Percentiles rank a stretch among this genome's conserved stretches.
These are phyloP conservation scores for Piper longum DNA, from an alignment of 164 flowering plant species.

Conservation along the genomic window DNA sequence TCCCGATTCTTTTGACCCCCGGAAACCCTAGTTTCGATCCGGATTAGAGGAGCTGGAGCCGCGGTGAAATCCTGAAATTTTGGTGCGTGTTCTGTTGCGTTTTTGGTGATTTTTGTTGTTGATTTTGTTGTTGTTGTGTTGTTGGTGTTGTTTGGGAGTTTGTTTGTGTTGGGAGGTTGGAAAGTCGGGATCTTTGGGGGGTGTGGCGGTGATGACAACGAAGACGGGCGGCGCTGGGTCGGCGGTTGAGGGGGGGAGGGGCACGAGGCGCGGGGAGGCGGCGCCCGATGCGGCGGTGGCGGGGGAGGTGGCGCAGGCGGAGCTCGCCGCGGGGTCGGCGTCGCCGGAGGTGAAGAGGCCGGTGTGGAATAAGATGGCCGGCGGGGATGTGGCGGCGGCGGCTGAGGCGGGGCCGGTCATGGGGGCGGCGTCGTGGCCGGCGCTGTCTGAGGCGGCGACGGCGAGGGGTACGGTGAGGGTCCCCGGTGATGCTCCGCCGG, in stretches of 20 bases:
- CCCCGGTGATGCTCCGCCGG: constrained; percentile 29
- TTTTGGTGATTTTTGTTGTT: too few species aligned
- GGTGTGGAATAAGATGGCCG: constrained; percentile 59
- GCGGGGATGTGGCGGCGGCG: constrained; percentile 13
- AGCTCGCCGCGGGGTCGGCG: background rate
- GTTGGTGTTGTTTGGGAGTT: too few species aligned
- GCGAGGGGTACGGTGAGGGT: constrained; percentile 8
- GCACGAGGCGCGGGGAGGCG: background rate
- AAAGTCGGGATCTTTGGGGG: too few species aligned
- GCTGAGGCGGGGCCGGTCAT: constrained; percentile 32
- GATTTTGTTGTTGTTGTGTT: too few species aligned
- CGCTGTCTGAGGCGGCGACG: constrained; percentile 41
- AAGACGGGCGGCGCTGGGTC: background rate
- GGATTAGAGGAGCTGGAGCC: too few species aligned
- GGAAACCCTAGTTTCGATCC: background rate
- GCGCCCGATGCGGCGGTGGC: background rate
- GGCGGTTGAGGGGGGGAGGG: background rate
- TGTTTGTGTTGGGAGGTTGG: too few species aligned
- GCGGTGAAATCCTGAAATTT: too few species aligned
- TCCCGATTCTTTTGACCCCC: background rate
- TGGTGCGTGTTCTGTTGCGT: too few species aligned
- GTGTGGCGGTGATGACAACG: too few species aligned
- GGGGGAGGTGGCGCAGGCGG: background rate
- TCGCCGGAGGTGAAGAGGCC: constrained; percentile 20
- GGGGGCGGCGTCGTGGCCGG: constrained; percentile 52